Conservation (phyloP, 169 alveolate genomes). For the Cryptosporidium baileyi region DNA sequence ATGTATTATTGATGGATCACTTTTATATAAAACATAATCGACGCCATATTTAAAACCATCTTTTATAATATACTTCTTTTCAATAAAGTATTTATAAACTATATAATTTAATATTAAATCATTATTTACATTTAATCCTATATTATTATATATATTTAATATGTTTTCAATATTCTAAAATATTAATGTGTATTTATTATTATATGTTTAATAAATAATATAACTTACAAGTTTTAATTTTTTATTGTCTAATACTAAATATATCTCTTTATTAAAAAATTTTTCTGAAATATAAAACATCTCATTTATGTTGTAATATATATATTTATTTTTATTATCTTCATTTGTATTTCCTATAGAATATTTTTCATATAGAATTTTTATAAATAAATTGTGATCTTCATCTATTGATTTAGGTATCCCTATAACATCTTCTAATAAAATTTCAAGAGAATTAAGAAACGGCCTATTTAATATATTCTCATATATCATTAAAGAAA, state of each 20-base stretch:
- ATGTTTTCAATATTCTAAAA: constrained; percentile 4
- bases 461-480: no score
- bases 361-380: not conserved
- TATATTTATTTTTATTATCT: not conserved
- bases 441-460: not conserved
- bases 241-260: not conserved
- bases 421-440: not conserved
- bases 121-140: not conserved
- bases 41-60: constrained; percentile 59
- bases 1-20: constrained; percentile 2
- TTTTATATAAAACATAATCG: constrained; percentile 1
- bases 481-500: no score
- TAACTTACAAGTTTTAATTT: constrained; percentile 23
- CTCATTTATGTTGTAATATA: constrained; percentile 14
- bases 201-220: not conserved
- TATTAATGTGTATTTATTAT: not conserved
- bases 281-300: constrained; percentile 6
- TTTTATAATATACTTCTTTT: constrained; percentile 7
- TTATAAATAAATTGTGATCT: not conserved
- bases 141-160: not conserved
- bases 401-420: not conserved
- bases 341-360: not conserved
- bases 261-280: not conserved
- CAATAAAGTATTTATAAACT: constrained; percentile 6
- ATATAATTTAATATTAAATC: not conserved